These are phyloP conservation scores for Paramecium pentaurelia DNA, from an alignment of 73 alveolate genomes.

Conservation along the genomic window DNA sequence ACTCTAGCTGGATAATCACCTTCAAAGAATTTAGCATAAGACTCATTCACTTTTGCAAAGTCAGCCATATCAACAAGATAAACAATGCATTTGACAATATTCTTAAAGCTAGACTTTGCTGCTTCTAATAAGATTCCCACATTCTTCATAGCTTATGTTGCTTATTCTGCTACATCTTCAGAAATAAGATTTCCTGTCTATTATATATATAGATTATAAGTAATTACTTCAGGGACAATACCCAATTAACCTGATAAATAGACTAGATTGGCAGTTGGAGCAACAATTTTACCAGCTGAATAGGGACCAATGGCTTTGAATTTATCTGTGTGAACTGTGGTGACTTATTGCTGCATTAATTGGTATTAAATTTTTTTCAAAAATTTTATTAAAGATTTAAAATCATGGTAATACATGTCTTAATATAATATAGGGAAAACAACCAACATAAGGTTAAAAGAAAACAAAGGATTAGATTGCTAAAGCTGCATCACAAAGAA, in stretches of 20 bases:
- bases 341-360: slow-evolving; percentile 4
- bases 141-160: slow-evolving; percentile 50
- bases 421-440: background rate
- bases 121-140: slow-evolving; percentile 42
- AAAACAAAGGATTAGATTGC: slow-evolving; percentile 29
- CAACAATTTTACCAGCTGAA: slow-evolving; percentile 55
- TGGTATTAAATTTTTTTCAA: background rate
- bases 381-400: slow-evolving; percentile 1
- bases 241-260: slow-evolving; percentile 11
- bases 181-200: slow-evolving; percentile 38
- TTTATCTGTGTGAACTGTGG: slow-evolving; percentile 2
- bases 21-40: slow-evolving; percentile 66
- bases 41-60: slow-evolving; percentile 67
- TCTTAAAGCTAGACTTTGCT: slow-evolving; percentile 21
- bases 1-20: slow-evolving; percentile 75
- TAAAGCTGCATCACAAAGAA: slow-evolving; percentile 34
- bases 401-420: background rate
- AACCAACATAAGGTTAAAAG: slow-evolving; percentile 30
- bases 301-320: slow-evolving; percentile 68
- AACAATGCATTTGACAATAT: slow-evolving; percentile 62
- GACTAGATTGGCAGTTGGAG: slow-evolving; percentile 15
- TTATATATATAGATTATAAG: background rate
- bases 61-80: slow-evolving; percentile 72
- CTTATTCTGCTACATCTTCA: slow-evolving; percentile 50
- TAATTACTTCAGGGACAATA: background rate